Base-by-base conservation (phyloP, 169 alveolate species). In the Cyclospora cayetanensis region DNA sequence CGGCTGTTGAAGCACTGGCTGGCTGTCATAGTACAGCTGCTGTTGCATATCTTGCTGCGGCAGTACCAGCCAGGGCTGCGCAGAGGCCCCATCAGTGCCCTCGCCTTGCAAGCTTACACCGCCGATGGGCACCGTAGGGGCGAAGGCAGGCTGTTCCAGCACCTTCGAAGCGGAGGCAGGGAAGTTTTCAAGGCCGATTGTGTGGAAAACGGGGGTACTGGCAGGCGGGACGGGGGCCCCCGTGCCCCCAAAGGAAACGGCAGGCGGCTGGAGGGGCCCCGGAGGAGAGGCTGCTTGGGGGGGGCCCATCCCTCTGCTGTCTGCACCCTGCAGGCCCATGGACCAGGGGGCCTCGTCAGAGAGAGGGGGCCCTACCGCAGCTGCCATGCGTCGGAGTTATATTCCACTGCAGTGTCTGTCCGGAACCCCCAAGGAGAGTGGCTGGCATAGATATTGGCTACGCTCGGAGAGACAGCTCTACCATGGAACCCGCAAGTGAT, bases 1-100 rank as follows among this genome's bases (percentile, higher is more conserved):
- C 68, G 22, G 87, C 87, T 76, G 87, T 68, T 76, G 87, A 41
- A 76, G 68, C 87, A 46, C 41, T 68, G 37, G 87, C 68, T 76
- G 87, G 68, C 68, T 68, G 27, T 76, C 87, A 68, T 76, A 76
- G 43, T 76, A 76, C 25, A 76, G 43, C 53, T 42, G 87, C 87
- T 76, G 87, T 43, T 76, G 87, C 68, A 42, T 34, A 39, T 41
- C 68, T 12, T 52, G 65, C 65, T 76, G 87, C 37, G 65, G 66
- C 42, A 76, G 22, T 22, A 76, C 20, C 43, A 76, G 37, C 87
- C 87, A 76, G 41, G 87, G 42, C 29, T 15, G 46, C 41, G 46
- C 68, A 1, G 66, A 42, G 68, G 87, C 66, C 43, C 68, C 68
- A 20, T 76, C 87, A 1, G 87, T 46, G 41, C 68, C 68, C 2